These are phyloP conservation scores for Vitis hybrid DNA, from an alignment of 177 flowering plant species.

Conservation along the genomic window DNA sequence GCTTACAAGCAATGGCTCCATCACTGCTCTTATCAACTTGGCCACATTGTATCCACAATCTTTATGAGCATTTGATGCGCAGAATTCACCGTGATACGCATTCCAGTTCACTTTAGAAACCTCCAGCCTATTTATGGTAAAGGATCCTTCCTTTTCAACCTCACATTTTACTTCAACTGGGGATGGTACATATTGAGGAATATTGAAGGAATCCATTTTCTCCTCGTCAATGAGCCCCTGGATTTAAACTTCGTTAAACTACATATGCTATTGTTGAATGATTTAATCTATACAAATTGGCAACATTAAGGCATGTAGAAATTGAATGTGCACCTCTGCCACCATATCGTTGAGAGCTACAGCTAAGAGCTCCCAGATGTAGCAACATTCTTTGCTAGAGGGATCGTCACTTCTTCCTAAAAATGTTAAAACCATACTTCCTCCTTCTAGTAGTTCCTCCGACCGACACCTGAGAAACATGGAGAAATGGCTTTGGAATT, in stretches of 20 bases:
- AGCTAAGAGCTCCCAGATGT: slow-evolving; percentile 53
- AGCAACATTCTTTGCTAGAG: slow-evolving; percentile 34
- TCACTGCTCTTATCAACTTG: slow-evolving; percentile 35
- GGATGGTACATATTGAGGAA: slow-evolving; percentile 47
- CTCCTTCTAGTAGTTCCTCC: slow-evolving; percentile 44
- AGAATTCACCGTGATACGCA: not conserved
- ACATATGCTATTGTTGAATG: too few species aligned
- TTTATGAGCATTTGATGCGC: not conserved
- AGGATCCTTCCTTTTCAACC: slow-evolving; percentile 44
- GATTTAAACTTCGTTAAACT: not conserved
- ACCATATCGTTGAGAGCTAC: slow-evolving; percentile 38
- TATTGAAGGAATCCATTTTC: slow-evolving; percentile 42
- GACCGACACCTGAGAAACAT: slow-evolving; percentile 40
- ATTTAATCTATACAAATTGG: too few species aligned
- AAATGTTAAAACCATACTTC: slow-evolving; percentile 58
- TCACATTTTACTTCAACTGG: slow-evolving; percentile 31
- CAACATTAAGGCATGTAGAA: too few species aligned
- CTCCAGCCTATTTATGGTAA: slow-evolving; percentile 28
- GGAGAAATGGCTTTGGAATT: slow-evolving; percentile 41
- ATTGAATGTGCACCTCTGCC: slow-evolving; percentile 23
- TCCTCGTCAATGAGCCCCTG: slow-evolving; percentile 47
- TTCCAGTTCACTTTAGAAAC: slow-evolving; percentile 30
- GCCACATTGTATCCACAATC: slow-evolving; percentile 27
- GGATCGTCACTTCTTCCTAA: slow-evolving; percentile 43
- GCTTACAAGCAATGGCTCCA: slow-evolving; percentile 30